These are phyloP conservation scores for Boletus tylopilopsis DNA, from an alignment of 768 basidiomycete genomes.

Conservation along the genomic window DNA sequence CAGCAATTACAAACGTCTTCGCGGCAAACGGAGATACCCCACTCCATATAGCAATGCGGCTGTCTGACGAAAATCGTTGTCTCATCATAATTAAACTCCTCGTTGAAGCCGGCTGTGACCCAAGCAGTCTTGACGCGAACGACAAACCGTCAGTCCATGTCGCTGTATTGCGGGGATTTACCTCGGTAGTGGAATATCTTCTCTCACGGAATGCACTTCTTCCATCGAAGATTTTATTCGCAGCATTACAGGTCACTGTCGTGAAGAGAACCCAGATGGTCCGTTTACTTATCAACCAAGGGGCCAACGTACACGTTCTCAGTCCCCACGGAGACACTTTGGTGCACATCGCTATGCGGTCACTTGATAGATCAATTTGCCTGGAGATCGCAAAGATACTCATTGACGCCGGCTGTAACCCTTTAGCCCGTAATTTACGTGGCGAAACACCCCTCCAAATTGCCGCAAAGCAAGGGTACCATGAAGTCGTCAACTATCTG, in stretches of 20 bases:
- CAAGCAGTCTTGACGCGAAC: neutral
- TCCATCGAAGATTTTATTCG: conserved; percentile 1
- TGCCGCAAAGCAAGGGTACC: neutral
- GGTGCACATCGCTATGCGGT: neutral
- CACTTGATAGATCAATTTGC: neutral
- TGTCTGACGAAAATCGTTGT: conserved; percentile 2
- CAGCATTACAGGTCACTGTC: neutral
- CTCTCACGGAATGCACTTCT: neutral
- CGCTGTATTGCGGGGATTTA: neutral
- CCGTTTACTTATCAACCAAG: neutral
- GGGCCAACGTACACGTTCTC: neutral
- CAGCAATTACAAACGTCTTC: neutral
- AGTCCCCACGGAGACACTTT: neutral
- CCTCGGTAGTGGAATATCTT: neutral
- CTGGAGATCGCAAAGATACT: neutral
- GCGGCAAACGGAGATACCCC: conserved; percentile 8
- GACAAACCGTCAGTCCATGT: neutral
- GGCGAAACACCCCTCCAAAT: neutral
- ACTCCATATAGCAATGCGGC: neutral
- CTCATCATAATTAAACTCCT: neutral
- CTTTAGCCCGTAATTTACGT: neutral
- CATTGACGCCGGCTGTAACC: no score
- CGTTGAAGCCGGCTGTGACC: neutral
- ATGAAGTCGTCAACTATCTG: neutral
- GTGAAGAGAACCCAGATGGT: conserved; percentile 1